Evolutionary conservation across 192 early-diverging fungal genomes (phyloP).

Genomic region (Mortierella hygrophila): DNA sequence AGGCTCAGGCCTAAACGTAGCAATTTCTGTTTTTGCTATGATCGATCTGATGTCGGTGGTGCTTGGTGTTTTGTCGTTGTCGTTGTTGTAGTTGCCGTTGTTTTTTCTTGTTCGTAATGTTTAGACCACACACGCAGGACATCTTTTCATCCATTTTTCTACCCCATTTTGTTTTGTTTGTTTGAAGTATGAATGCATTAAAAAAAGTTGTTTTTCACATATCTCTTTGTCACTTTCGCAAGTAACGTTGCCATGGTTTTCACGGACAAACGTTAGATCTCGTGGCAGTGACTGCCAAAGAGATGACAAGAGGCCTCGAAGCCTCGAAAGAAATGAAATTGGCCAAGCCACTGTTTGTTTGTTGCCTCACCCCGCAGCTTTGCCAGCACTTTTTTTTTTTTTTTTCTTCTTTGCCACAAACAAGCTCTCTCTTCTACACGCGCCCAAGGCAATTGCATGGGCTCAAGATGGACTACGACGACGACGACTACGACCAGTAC

Average conservation of each 20-base stretch:
- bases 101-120: constrained; percentile 1
- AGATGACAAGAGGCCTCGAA: too few relatives aligned
- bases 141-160: neutral
- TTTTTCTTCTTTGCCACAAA: constrained; percentile 3
- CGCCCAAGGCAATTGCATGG: constrained; percentile 1
- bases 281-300: neutral
- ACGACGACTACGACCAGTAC: constrained; percentile 47
- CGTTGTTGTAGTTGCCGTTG: neutral
- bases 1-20: constrained; percentile 24
- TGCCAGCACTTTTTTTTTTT: neutral
- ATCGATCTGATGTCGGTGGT: neutral
- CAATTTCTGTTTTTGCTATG: too few relatives aligned
- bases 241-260: neutral
- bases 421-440: neutral
- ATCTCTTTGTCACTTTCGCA: neutral
- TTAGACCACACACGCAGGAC: neutral
- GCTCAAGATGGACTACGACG: constrained; percentile 43
- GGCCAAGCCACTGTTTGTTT: constrained; percentile 8
- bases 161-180: neutral
- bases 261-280: too few relatives aligned
- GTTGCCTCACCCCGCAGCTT: neutral
- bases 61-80: constrained; percentile 1
- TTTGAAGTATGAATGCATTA: constrained; percentile 14
- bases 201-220: constrained; percentile 8
- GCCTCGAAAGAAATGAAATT: neutral